Conservation (phyloP, 2,329 filamentous ascomycete genomes). For the Venturia carpophila region DNA sequence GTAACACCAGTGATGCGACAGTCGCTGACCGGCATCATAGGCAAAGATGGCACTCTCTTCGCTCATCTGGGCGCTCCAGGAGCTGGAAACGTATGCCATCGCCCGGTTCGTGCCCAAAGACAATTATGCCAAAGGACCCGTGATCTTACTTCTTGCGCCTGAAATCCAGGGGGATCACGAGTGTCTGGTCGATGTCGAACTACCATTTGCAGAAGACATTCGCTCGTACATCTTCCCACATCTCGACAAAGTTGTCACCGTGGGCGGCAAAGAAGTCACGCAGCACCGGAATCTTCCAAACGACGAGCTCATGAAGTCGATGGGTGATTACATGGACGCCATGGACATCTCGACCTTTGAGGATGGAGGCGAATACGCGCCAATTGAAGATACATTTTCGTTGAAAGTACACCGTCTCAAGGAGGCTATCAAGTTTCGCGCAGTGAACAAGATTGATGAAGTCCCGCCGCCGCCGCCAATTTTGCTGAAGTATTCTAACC, state of each 20-base stretch:
- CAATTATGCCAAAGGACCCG: slow-evolving; percentile 56
- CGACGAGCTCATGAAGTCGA: slow-evolving; percentile 64
- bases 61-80: slow-evolving; percentile 77
- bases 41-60: slow-evolving; percentile 67
- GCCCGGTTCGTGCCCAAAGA: slow-evolving; percentile 81
- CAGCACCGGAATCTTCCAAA: slow-evolving; percentile 79
- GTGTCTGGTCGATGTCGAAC: slow-evolving; percentile 78
- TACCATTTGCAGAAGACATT: slow-evolving; percentile 90
- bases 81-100: slow-evolving; percentile 77
- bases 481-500: slow-evolving; percentile 64
- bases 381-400: slow-evolving; percentile 74
- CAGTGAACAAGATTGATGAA: slow-evolving; percentile 60
- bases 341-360: slow-evolving; percentile 75
- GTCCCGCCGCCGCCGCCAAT: slow-evolving; percentile 55
- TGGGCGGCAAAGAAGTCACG: slow-evolving; percentile 71
- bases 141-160: slow-evolving; percentile 71
- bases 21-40: neutral
- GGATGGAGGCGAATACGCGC: slow-evolving; percentile 68
- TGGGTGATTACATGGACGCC: slow-evolving; percentile 84
- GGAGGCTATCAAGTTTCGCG: slow-evolving; percentile 74
- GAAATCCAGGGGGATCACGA: slow-evolving; percentile 66
- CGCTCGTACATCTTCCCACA: slow-evolving; percentile 87
- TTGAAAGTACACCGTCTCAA: slow-evolving; percentile 83
- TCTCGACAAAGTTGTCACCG: slow-evolving; percentile 75
- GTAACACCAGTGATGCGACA: slow-evolving; percentile 20